phyloP scores from a whole-genome alignment of 768 basidiomycete species.

The Trametes gibbosa region DNA sequence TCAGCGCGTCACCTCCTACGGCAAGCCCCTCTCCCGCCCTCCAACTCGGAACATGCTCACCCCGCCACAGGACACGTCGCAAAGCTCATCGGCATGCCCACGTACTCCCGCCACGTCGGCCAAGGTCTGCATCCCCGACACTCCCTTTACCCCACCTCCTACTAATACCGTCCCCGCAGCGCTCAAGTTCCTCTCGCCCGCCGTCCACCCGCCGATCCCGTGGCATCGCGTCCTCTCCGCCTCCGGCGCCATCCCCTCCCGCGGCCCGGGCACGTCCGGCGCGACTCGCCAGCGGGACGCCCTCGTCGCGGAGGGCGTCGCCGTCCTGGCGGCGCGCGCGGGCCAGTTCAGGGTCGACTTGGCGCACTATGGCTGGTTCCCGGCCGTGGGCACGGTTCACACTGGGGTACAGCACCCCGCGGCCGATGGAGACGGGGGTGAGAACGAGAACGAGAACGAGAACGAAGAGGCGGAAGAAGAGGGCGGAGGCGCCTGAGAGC shows the following conservation, averaged over 20 bases:
- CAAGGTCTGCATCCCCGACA: constrained; percentile 52
- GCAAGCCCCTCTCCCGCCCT: constrained; percentile 32
- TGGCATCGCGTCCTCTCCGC: constrained; percentile 80
- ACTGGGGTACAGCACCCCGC: not conserved
- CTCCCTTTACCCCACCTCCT: not conserved
- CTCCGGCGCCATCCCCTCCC: constrained; percentile 72
- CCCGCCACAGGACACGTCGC: constrained; percentile 64
- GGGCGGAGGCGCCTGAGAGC: not conserved
- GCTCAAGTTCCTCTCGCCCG: constrained; percentile 69
- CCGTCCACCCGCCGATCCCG: constrained; percentile 63
- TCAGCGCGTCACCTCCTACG: constrained; percentile 72
- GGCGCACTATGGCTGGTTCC: constrained; percentile 66
- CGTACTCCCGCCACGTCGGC: constrained; percentile 77
- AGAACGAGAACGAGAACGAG: not conserved
- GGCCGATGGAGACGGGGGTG: too few species aligned
- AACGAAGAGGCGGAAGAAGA: not conserved
- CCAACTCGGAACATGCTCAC: too few species aligned
- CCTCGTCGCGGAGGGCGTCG: constrained; percentile 79
- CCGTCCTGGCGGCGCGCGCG: constrained; percentile 55
- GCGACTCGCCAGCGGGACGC: constrained; percentile 74
- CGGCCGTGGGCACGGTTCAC: constrained; percentile 29
- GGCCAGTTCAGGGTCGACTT: constrained; percentile 63
- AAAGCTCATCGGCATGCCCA: constrained; percentile 76
- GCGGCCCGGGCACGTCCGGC: constrained; percentile 80
- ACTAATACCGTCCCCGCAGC: constrained; percentile 41